Conservation (phyloP, 257 asterid genomes). For the Solanum clarkiae region DNA sequence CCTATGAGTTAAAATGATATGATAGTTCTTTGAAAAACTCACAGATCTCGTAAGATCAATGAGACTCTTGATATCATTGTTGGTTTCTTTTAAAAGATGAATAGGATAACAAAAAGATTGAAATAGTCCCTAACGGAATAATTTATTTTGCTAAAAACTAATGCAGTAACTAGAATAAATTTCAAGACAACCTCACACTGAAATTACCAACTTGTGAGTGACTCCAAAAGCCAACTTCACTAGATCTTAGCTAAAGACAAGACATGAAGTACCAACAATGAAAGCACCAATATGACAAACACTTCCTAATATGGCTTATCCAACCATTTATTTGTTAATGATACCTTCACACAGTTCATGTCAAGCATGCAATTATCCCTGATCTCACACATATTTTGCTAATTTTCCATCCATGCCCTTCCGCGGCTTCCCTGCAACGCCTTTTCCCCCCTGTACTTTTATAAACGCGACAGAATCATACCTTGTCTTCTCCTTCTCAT, state of each 20-base stretch:
- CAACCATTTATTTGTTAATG: background rate
- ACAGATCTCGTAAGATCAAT: no score
- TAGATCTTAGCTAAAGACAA: background rate
- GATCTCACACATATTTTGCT: background rate
- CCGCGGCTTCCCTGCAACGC: background rate
- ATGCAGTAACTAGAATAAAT: no score
- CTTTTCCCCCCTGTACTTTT: conserved; percentile 3
- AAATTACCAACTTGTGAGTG: background rate
- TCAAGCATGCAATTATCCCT: background rate
- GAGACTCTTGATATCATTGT: no score
- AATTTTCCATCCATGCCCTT: background rate
- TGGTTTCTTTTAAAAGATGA: no score
- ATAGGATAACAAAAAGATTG: no score
- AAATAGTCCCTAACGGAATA: no score
- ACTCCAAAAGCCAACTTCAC: background rate
- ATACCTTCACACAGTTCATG: background rate
- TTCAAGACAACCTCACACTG: no score
- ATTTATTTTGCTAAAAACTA: no score
- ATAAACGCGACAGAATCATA: conserved; percentile 5
- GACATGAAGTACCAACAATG: background rate
- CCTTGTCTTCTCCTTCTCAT: background rate
- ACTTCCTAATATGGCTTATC: background rate
- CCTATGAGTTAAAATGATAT: no score
- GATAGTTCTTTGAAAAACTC: no score
- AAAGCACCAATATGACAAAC: background rate